Evolutionary conservation across 768 basidiomycete genomes (phyloP), one percentile per base, ranked within the genome.

Genomic region (Clitopilus hobsonii): DNA sequence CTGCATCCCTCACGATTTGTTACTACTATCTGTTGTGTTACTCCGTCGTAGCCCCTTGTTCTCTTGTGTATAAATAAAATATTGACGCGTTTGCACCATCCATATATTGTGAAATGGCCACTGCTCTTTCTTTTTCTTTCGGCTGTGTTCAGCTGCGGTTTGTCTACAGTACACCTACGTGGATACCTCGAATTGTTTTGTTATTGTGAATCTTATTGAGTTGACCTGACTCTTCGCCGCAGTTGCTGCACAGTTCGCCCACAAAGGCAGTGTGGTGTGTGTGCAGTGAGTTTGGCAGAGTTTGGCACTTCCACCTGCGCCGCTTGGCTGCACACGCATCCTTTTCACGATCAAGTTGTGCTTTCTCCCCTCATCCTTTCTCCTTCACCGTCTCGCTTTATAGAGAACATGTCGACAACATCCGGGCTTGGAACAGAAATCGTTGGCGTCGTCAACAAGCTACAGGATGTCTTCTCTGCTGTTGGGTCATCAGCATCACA

Each of bases 391-490:
- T 20, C 13, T 27, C 27, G 22, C 41, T 16, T 18, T 6, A 45
- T 45, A 45, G 41, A 45, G 41, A 45, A 18, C n/a, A 45, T 85
- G 32, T 77, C 85, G 38, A 71, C 80, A 49, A 76, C 83, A 50
- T 68, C 82, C 53, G 85, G 88, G 53, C 84, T 94, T 61, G 91
- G 91, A 53, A 76, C 82, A 60, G 91, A 94, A 67, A 89, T 94
- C 58, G 91, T 94, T 53, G 68, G 75, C 28, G 82, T 89, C 51
- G 76, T 94, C 65, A 94, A 94, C 80, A 94, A 90, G 66, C 86
- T 94, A 45, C 91, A 94, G 70, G 91, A 94, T 76, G 91, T 92
- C 60, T 94, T 94, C 71, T 80, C 84, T 30, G 85, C 91, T 16
- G 87, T 94, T 58, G 91, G 91, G 63, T 82, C 87, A 22, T 85